Evolutionary conservation across 495 filamentous ascomycete species (phyloP).

Genomic region (Penicillium coffeae): DNA sequence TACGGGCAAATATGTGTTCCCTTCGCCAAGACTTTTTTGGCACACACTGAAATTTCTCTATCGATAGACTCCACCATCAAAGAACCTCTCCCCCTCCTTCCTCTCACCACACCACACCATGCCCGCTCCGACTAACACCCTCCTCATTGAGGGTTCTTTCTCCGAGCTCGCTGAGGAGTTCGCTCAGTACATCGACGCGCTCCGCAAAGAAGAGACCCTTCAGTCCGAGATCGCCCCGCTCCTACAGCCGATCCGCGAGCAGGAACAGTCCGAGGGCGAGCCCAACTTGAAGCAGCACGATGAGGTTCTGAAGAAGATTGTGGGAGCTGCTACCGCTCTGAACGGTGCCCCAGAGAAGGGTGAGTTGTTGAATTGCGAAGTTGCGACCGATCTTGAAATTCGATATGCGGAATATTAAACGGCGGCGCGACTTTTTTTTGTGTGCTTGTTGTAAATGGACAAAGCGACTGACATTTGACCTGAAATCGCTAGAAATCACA

Average conservation of each 20-base stretch:
- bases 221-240: constrained; percentile 69
- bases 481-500: constrained; percentile 66
- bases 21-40: constrained; percentile 43
- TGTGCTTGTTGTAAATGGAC: neutral
- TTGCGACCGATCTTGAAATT: constrained; percentile 10
- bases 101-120: constrained; percentile 31
- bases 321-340: constrained; percentile 65
- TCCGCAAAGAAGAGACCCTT: constrained; percentile 56
- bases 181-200: constrained; percentile 72
- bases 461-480: constrained; percentile 12
- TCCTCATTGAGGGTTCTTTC: constrained; percentile 90
- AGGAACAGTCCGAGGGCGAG: constrained; percentile 45
- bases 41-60: constrained; percentile 49
- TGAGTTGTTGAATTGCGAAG: constrained; percentile 27
- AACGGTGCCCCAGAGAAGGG: constrained; percentile 86
- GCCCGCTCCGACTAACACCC: constrained; percentile 53
- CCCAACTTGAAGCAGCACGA: constrained; percentile 63
- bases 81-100: constrained; percentile 24
- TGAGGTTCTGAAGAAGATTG: constrained; percentile 83
- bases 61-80: constrained; percentile 46
- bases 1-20: constrained; percentile 5
- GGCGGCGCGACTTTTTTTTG: constrained; percentile 7
- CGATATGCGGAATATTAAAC: constrained; percentile 16
- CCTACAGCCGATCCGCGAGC: constrained; percentile 55
- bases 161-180: constrained; percentile 86